Conservation (phyloP, 1,284 basidiomycete species). For the Chalciporus sp. region DNA sequence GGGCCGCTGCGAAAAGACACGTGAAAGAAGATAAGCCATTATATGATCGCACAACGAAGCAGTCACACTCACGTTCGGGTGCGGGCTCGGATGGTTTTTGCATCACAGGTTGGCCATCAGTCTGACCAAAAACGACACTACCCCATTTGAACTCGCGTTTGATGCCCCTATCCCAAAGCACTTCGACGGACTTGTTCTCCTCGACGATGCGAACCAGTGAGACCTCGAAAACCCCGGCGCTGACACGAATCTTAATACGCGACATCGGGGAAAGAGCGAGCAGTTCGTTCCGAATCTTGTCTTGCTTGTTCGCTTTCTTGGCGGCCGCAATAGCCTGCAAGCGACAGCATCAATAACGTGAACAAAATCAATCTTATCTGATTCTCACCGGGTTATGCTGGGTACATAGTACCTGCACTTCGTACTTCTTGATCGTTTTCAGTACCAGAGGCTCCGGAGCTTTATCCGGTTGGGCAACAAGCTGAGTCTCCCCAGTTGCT, state of each 20-base stretch:
- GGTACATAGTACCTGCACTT: slow-evolving; percentile 74
- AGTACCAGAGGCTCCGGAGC: slow-evolving; percentile 46
- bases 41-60: neutral
- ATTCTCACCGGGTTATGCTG: slow-evolving; percentile 81
- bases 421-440: slow-evolving; percentile 68
- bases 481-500: neutral
- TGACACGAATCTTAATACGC: slow-evolving; percentile 79
- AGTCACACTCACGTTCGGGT: slow-evolving; percentile 37
- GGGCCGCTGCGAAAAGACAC: slow-evolving; percentile 11
- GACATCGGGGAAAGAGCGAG: slow-evolving; percentile 67
- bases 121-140: slow-evolving; percentile 69
- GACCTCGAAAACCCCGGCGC: slow-evolving; percentile 80
- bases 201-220: slow-evolving; percentile 71
- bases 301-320: slow-evolving; percentile 70
- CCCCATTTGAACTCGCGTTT: slow-evolving; percentile 81
- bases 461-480: slow-evolving; percentile 1
- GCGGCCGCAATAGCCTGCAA: slow-evolving; percentile 66
- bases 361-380: neutral
- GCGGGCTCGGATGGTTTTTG: slow-evolving; percentile 63
- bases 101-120: slow-evolving; percentile 54
- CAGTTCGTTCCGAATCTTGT: slow-evolving; percentile 65
- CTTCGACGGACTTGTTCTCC: slow-evolving; percentile 68
- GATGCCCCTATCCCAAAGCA: slow-evolving; percentile 74
- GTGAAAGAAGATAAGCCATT: neutral
- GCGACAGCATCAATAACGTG: slow-evolving; percentile 3